A percentile compares a stretch with the other conserved stretches of the same genome.
Evolutionary conservation across 2,329 filamentous ascomycete species (phyloP).

Genomic region (Fusarium phyllophilum): DNA sequence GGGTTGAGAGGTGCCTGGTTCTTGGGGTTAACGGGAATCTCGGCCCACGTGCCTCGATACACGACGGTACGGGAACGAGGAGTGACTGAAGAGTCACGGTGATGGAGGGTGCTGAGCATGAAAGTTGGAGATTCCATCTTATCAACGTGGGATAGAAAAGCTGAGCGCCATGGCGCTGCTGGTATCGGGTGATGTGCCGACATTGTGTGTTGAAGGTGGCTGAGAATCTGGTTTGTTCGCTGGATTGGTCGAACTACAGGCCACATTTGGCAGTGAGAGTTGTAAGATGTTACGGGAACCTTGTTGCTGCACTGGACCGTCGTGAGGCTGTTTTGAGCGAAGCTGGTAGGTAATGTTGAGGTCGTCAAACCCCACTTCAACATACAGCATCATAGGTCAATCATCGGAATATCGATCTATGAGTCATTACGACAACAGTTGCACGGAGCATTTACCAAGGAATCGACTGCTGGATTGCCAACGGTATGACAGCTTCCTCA

Average conservation of each 20-base stretch:
- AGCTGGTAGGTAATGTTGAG: background rate
- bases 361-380: constrained; percentile 26
- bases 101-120: constrained; percentile 62
- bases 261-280: constrained; percentile 30
- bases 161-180: constrained; percentile 63
- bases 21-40: constrained; percentile 75
- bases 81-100: constrained; percentile 49
- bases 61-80: constrained; percentile 82
- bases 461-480: background rate
- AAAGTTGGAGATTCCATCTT: constrained; percentile 61
- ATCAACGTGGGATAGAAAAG: constrained; percentile 62
- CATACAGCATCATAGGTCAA: constrained; percentile 23
- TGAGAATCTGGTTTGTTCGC: constrained; percentile 44
- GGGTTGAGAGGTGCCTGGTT: constrained; percentile 80
- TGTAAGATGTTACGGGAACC: background rate
- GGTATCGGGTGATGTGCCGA: constrained; percentile 30
- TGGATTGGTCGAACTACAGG: constrained; percentile 22
- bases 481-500: background rate
- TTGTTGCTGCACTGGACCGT: background rate
- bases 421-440: constrained; percentile 30
- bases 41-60: constrained; percentile 85
- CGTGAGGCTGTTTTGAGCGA: constrained; percentile 1
- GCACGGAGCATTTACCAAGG: background rate
- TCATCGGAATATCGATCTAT: constrained; percentile 20
- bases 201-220: constrained; percentile 46